phyloP scores from a whole-genome alignment of 805 yeast genomes.

The Kazachstania martiniae region DNA sequence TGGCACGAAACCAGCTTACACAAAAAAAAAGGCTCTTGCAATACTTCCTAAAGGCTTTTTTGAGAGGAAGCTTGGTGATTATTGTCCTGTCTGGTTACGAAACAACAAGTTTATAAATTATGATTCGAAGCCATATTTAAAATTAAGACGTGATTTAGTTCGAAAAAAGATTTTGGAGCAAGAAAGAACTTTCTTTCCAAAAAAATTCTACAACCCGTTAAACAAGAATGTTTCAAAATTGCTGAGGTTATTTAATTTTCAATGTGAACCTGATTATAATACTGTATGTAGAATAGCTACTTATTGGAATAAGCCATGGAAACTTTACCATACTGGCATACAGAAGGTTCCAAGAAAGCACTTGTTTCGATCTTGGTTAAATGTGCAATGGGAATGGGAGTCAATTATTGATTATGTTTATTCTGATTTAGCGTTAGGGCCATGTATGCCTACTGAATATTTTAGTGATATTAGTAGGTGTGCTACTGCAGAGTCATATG shows the following conservation, averaged over 20 bases:
- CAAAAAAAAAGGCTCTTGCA: too few relatives aligned
- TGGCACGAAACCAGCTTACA: too few relatives aligned
- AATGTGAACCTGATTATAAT: slow-evolving; percentile 2
- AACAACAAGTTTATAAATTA: slow-evolving; percentile 3
- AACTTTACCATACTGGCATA: slow-evolving; percentile 2
- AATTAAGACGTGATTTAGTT: background rate
- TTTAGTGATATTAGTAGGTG: background rate
- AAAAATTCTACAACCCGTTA: slow-evolving; percentile 3
- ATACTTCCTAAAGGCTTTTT: background rate
- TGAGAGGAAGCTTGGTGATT: slow-evolving; percentile 3
- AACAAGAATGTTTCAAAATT: slow-evolving; percentile 2
- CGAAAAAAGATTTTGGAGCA: slow-evolving; percentile 3
- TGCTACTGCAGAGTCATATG: background rate
- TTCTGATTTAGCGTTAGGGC: slow-evolving; percentile 1
- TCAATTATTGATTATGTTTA: slow-evolving; percentile 3
- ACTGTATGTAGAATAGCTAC: slow-evolving; percentile 2
- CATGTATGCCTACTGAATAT: background rate
- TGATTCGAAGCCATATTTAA: slow-evolving; percentile 1
- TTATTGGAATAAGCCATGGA: background rate
- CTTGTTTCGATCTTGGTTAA: slow-evolving; percentile 5
- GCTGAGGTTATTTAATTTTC: slow-evolving; percentile 3
- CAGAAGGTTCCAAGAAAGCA: slow-evolving; percentile 3
- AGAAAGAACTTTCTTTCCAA: background rate
- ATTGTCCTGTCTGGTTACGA: slow-evolving; percentile 5
- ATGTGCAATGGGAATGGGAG: slow-evolving; percentile 6